Evolutionary conservation across 768 basidiomycete species (phyloP), one percentile per base, ranked within the genome.

Genomic region (Phanerodontia chrysosporium): DNA sequence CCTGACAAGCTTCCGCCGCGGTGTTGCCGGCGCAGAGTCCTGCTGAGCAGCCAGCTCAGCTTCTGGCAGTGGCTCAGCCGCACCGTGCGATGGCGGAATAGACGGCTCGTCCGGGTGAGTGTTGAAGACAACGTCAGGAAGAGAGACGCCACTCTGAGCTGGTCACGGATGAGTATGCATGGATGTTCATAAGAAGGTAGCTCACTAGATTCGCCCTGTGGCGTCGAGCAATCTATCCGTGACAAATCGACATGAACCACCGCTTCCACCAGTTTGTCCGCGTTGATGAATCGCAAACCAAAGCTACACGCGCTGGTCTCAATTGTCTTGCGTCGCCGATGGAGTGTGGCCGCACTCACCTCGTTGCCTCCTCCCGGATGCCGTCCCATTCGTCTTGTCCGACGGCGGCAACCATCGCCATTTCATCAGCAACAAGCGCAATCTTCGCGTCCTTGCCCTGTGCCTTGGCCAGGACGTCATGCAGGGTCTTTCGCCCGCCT

Each of bases 371-470:
- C 0, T 76, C 70, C 0, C 75, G 72, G 35, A 89, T 67, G 36
- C 81, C 78, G 29, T 72, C 70, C 87, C 86, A 90, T 22, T 62
- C 74, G n/a, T 77, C 77, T 22, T 67, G 64, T 1, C 86, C 85
- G n/a, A 85, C 69, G 1, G 78, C 83, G 12, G 78, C 72, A 27
- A 73, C 68, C 62, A 87, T 75, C 0, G 75, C 72, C 3, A 70
- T 73, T 25, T 71, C 69, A 51, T 87, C 80, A 0, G 79, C 82
- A 8, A 91, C 72, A 4, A 86, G 71, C 32, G 83, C 75, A 22
- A 86, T 55, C 51, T 64, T 62, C 13, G 65, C 58, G 2, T 68
- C 69, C 66, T 85, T 85, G 2, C 79, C 76, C 58, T 76, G 76
- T 2, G 80, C 80, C 55, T 84, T 79, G 5, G 74, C 73, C 10